A percentile compares a stretch with the other conserved stretches of the same genome.
These are phyloP conservation scores for Rosa multiflora DNA, from an alignment of 306 rosid genomes.

Conservation along the genomic window DNA sequence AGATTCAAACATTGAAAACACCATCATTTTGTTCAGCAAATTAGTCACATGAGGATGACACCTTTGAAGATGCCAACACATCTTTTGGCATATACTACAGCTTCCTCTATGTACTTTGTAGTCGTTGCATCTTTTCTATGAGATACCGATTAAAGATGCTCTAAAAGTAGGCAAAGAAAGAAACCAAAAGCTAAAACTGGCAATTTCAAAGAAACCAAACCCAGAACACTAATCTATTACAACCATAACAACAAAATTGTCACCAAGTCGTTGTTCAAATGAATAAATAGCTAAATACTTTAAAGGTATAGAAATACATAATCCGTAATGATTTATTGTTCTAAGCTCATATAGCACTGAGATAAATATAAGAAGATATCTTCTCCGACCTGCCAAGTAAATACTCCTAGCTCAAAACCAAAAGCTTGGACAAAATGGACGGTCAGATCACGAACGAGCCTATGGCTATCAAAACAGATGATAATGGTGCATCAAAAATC, in stretches of 20 bases:
- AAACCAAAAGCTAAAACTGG: not conserved
- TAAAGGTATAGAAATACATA: slow-evolving; percentile 17
- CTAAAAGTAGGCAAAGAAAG: not conserved
- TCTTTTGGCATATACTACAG: not conserved
- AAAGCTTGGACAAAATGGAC: slow-evolving; percentile 36
- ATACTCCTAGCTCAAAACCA: slow-evolving; percentile 28
- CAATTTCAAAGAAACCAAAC: slow-evolving; percentile 2
- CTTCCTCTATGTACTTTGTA: not conserved
- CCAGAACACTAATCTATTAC: not conserved
- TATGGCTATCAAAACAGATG: slow-evolving; percentile 26
- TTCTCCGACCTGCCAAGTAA: slow-evolving; percentile 35
- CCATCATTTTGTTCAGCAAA: not conserved
- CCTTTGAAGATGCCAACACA: not conserved
- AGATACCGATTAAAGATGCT: not conserved
- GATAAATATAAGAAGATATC: slow-evolving; percentile 24
- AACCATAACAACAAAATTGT: slow-evolving; percentile 2
- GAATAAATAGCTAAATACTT: slow-evolving; percentile 24
- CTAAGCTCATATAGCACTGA: slow-evolving; percentile 17
- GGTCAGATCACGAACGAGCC: slow-evolving; percentile 7
- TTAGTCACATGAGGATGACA: not conserved
- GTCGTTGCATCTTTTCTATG: not conserved
- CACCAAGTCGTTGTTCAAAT: not conserved
- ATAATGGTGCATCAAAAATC: slow-evolving; percentile 12
- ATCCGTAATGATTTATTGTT: slow-evolving; percentile 28
- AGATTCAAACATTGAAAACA: not conserved